These are phyloP conservation scores for Ambrosia trifida DNA, from an alignment of 129 eudicot species.

Conservation along the genomic window DNA sequence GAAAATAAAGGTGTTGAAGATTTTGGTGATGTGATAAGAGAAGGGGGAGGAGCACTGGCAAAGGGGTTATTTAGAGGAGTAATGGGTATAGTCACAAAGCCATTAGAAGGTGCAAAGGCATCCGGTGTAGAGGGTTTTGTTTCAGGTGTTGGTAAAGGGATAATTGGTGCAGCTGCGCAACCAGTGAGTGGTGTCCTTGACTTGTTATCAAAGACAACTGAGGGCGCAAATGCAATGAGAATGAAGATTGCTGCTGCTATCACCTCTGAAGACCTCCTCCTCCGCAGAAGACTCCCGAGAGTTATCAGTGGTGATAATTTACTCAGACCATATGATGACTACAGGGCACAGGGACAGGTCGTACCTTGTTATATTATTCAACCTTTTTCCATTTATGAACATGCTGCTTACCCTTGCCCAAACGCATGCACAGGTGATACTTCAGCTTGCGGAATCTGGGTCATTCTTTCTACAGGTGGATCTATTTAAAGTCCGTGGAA, in stretches of 20 bases:
- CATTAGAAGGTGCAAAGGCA: conserved; percentile 98
- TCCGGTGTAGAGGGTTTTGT: conserved; percentile 99
- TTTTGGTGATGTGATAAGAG: conserved; percentile 91
- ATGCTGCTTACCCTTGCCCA: background rate
- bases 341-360: conserved; percentile 29
- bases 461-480: conserved; percentile 88
- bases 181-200: conserved; percentile 98
- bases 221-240: conserved; percentile 99
- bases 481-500: conserved; percentile 94
- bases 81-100: conserved; percentile 92
- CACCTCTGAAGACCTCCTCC: conserved; percentile 96
- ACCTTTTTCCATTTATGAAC: no score
- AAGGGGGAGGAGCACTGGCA: conserved; percentile 98
- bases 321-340: conserved; percentile 81
- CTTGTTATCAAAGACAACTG: conserved; percentile 94
- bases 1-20: conserved; percentile 92
- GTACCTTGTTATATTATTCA: no score
- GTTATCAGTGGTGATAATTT: conserved; percentile 94
- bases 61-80: conserved; percentile 94
- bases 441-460: conserved; percentile 97
- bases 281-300: conserved; percentile 88
- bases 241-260: conserved; percentile 93
- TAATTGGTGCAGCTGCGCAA: conserved; percentile 99
- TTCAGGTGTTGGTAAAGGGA: conserved; percentile 96
- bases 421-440: conserved; percentile 59